These are phyloP conservation scores for Euphorbia celastroides DNA, from an alignment of 441 rosid genomes.

Conservation along the genomic window DNA sequence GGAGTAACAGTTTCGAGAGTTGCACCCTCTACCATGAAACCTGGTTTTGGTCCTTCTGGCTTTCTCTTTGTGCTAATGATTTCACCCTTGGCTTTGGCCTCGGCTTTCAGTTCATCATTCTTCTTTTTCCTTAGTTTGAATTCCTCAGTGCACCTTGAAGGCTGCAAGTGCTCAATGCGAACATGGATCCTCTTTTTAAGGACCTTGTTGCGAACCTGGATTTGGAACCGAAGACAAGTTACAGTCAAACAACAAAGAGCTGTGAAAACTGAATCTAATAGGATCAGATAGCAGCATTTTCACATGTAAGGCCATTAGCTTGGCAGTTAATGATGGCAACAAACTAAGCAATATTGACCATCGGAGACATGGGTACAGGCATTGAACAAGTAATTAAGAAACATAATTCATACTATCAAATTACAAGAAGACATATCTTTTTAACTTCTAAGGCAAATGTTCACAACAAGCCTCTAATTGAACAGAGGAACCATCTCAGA, in stretches of 20 bases:
- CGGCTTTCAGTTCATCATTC: slow-evolving; percentile 77
- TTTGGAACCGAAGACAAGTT: slow-evolving; percentile 15
- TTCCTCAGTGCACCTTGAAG: slow-evolving; percentile 80
- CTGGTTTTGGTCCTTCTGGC: slow-evolving; percentile 88
- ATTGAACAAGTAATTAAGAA: no score
- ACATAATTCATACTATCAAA: no score
- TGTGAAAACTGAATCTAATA: neutral
- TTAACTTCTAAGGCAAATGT: no score
- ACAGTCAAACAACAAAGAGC: neutral
- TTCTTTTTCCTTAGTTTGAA: slow-evolving; percentile 58
- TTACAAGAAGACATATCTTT: no score
- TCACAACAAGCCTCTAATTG: no score
- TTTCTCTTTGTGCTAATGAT: slow-evolving; percentile 91
- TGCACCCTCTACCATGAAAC: slow-evolving; percentile 91
- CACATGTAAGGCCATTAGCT: neutral
- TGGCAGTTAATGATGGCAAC: neutral
- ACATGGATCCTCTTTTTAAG: slow-evolving; percentile 89
- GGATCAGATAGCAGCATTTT: neutral
- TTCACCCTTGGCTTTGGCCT: slow-evolving; percentile 76
- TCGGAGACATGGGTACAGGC: no score
- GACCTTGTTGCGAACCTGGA: slow-evolving; percentile 73
- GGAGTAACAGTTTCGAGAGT: slow-evolving; percentile 88
- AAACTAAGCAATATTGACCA: neutral
- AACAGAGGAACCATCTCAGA: no score
- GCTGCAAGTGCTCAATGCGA: slow-evolving; percentile 78